Evolutionary conservation across 2,329 filamentous ascomycete genomes (phyloP).

Genomic region (Cytospora paraplurivora): DNA sequence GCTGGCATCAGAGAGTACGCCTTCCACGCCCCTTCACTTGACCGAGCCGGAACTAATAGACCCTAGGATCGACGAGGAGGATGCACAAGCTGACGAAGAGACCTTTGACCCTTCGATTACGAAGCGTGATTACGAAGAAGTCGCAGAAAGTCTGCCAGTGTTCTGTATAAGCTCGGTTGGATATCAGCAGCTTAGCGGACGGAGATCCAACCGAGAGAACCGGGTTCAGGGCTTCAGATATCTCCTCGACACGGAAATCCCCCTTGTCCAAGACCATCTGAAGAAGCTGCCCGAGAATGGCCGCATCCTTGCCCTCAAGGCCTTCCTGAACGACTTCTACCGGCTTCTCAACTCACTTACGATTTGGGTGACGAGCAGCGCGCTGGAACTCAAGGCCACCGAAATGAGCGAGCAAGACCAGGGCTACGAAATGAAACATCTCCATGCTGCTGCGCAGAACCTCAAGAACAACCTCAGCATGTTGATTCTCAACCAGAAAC

Average conservation of each 20-base stretch:
- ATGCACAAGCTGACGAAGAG: conserved; percentile 54
- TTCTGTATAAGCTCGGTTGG: conserved; percentile 41
- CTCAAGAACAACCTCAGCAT: not conserved
- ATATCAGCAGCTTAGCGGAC: conserved; percentile 24
- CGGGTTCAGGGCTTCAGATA: conserved; percentile 53
- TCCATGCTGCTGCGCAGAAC: not conserved
- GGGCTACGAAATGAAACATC: conserved; percentile 5
- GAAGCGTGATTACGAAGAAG: conserved; percentile 57
- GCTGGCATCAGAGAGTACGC: conserved; percentile 17
- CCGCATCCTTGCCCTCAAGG: conserved; percentile 43
- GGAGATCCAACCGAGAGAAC: conserved; percentile 1
- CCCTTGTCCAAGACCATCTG: conserved; percentile 60
- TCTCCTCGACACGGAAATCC: conserved; percentile 59
- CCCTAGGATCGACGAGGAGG: conserved; percentile 54
- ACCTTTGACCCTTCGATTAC: conserved; percentile 57
- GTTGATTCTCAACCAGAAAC: not conserved
- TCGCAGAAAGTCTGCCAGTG: conserved; percentile 58
- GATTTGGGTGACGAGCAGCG: conserved; percentile 34
- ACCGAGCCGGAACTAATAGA: not conserved
- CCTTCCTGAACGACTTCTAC: conserved; percentile 54
- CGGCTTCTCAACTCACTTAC: conserved; percentile 55
- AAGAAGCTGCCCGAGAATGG: conserved; percentile 51
- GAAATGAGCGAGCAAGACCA: conserved; percentile 2
- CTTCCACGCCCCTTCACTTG: not conserved
- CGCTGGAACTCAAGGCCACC: not conserved